Evolutionary conservation across 495 filamentous ascomycete species (phyloP).

Genomic region (Delitschia confertaspora): DNA sequence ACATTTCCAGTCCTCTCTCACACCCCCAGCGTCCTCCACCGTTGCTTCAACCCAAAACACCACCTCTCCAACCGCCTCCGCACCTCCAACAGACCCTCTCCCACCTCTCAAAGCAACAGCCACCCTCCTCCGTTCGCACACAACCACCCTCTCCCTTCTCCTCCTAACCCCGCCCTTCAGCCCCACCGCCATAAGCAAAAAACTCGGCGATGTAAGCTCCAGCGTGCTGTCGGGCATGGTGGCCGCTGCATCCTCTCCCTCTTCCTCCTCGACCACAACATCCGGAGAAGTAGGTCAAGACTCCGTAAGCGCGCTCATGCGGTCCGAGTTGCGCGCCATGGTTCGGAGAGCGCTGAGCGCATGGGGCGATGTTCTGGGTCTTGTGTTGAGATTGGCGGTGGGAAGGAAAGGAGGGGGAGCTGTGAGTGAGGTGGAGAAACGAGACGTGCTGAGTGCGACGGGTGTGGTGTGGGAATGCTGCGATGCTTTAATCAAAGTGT

Average conservation of each 20-base stretch:
- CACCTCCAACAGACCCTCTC: slow-evolving; percentile 44
- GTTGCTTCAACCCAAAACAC: slow-evolving; percentile 34
- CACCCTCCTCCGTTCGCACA: slow-evolving; percentile 63
- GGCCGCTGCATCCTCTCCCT: slow-evolving; percentile 54
- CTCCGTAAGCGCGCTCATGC: slow-evolving; percentile 33
- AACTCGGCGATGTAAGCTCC: slow-evolving; percentile 56
- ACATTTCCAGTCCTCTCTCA: slow-evolving; percentile 30
- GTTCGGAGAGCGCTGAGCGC: slow-evolving; percentile 36
- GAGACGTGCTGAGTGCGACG: slow-evolving; percentile 50
- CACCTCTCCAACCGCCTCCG: slow-evolving; percentile 27
- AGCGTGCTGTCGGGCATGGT: slow-evolving; percentile 63
- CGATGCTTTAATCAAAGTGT: slow-evolving; percentile 56
- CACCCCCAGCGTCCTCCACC: slow-evolving; percentile 30
- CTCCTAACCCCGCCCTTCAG: slow-evolving; percentile 80
- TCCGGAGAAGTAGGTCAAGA: slow-evolving; percentile 49
- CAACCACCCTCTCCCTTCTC: slow-evolving; percentile 77
- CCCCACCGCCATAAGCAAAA: slow-evolving; percentile 56
- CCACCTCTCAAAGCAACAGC: slow-evolving; percentile 57
- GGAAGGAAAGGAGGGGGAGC: slow-evolving; percentile 38
- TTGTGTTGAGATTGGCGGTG: slow-evolving; percentile 29
- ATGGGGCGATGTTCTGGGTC: slow-evolving; percentile 34
- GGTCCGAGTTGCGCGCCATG: slow-evolving; percentile 41
- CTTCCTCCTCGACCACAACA: no score
- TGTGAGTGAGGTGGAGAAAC: slow-evolving; percentile 25
- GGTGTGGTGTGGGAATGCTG: slow-evolving; percentile 63